Evolutionary conservation across 805 yeast species (phyloP), one percentile per base, ranked within the genome.

Genomic region (Debaryomyces castellii): DNA sequence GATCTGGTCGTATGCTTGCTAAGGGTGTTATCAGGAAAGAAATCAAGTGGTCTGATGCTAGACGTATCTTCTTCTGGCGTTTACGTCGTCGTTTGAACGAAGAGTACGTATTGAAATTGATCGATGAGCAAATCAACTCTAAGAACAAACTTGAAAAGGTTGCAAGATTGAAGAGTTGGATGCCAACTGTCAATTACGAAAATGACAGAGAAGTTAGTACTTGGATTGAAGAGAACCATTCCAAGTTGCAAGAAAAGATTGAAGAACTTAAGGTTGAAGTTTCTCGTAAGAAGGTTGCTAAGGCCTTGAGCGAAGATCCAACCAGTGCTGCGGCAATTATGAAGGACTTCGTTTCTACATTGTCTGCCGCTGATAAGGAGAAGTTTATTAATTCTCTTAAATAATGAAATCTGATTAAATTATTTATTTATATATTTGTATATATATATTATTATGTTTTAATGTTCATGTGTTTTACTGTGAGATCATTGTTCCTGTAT

Each of bases 11-110:
- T 72, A 94, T 94, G 98, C 69, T 87, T 71, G 95, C 96, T 45
- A 95, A 94, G 80, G 96, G 92, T 48, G 87, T 85, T 48, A 89
- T 94, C 59, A 80, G 86, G 57, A 85, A 87, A 64, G 94, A 89
- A 58, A 71, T 94, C 44, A 83, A 86, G 59, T 91, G 97, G 97
- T 67, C 69, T 39, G 78, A 90, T 41, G 81, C 97, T 24, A 89
- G 99, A 77, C 83, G 98, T 62, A 88, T 79, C 83, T 94, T 94
- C 83, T 94, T 89, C 94, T 94, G 99, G 99, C 85, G 99, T 71
- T 81, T 89, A 51, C 88, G 97, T 74, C 86, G 99, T 73, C 89
- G 97, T 68, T 76, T 94, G 68, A 85, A 87, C 64, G 99, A 94
- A 71, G 96, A 89, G 67, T 89, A 89, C 69, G 74, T 92, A 64